Percentiles rank a stretch among this genome's conserved stretches.
phyloP scores from a whole-genome alignment of 768 basidiomycete species.

The Kwoniella europaea region DNA sequence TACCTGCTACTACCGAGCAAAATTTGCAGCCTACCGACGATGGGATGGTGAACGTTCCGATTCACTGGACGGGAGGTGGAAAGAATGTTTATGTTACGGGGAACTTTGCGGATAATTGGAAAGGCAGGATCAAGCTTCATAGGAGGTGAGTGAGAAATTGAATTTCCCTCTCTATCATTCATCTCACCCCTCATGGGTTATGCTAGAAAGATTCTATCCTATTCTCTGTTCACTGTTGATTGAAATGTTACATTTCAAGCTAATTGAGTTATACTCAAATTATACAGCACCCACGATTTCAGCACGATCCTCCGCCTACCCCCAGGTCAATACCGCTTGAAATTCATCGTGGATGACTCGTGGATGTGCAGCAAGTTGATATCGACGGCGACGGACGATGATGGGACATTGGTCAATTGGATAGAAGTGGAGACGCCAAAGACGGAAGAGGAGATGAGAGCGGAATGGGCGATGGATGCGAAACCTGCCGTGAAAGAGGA shows the following conservation, averaged over 20 bases:
- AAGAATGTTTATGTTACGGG: conserved; percentile 59
- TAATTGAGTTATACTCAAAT: conserved; percentile 1
- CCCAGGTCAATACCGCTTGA: conserved; percentile 90
- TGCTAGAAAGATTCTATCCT: too few relatives aligned
- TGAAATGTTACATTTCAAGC: too few relatives aligned
- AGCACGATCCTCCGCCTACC: conserved; percentile 65
- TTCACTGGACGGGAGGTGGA: conserved; percentile 59
- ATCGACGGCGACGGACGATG: conserved; percentile 89
- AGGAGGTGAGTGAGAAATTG: conserved; percentile 46
- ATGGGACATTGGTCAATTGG: conserved; percentile 90
- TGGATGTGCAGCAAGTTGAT: conserved; percentile 68
- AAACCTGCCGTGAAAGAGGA: conserved; percentile 39
- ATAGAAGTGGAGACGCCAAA: conserved; percentile 67
- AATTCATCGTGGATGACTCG: conserved; percentile 90
- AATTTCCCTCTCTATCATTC: neutral
- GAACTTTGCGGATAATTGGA: conserved; percentile 59
- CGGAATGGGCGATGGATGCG: conserved; percentile 50
- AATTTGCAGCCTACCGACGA: conserved; percentile 17
- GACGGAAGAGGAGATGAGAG: conserved; percentile 49
- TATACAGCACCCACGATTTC: conserved; percentile 53
- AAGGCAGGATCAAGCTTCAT: conserved; percentile 55
- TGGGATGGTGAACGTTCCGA: conserved; percentile 53
- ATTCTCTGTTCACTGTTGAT: too few relatives aligned
- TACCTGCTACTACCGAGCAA: conserved; percentile 7
- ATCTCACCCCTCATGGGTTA: neutral